phyloP scores from a whole-genome alignment of 352 stramenopile species.

The Phytophthora pistaciae region DNA sequence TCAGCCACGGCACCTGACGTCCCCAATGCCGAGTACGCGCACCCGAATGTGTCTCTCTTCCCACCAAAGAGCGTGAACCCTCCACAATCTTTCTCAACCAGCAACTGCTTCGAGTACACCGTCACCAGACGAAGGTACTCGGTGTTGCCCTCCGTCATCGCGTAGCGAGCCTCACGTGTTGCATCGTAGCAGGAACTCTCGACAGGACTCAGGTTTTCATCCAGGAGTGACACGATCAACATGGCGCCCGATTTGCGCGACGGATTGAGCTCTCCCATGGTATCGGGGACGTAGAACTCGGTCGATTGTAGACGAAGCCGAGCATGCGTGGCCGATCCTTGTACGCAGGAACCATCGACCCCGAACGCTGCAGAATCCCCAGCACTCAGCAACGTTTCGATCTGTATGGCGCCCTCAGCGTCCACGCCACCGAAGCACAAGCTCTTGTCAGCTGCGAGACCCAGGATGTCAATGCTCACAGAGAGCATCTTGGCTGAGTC shows the following conservation, averaged over 20 bases:
- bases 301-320: slow-evolving; percentile 40
- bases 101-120: slow-evolving; percentile 33
- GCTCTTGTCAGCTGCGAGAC: slow-evolving; percentile 24
- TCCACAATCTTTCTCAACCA: slow-evolving; percentile 31
- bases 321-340: slow-evolving; percentile 28
- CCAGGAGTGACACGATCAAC: slow-evolving; percentile 39
- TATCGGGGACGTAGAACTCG: slow-evolving; percentile 38
- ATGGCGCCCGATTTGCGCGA: slow-evolving; percentile 31
- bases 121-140: slow-evolving; percentile 35
- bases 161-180: slow-evolving; percentile 21
- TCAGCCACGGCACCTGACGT: slow-evolving; percentile 36
- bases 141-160: slow-evolving; percentile 14
- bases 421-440: slow-evolving; percentile 48
- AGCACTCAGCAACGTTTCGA: slow-evolving; percentile 42
- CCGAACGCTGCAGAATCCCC: slow-evolving; percentile 34
- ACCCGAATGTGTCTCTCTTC: slow-evolving; percentile 34
- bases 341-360: slow-evolving; percentile 34
- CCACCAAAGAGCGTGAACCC: slow-evolving; percentile 36
- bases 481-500: slow-evolving; percentile 19
- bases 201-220: slow-evolving; percentile 17
- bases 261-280: slow-evolving; percentile 48
- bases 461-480: slow-evolving; percentile 33
- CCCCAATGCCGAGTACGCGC: slow-evolving; percentile 42
- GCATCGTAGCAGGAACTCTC: slow-evolving; percentile 32
- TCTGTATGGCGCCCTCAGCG: slow-evolving; percentile 36